A percentile compares a stretch with the other conserved stretches of the same genome.
These are phyloP conservation scores for Neurospora sp. DNA, from an alignment of 495 filamentous ascomycete species.

Conservation along the genomic window DNA sequence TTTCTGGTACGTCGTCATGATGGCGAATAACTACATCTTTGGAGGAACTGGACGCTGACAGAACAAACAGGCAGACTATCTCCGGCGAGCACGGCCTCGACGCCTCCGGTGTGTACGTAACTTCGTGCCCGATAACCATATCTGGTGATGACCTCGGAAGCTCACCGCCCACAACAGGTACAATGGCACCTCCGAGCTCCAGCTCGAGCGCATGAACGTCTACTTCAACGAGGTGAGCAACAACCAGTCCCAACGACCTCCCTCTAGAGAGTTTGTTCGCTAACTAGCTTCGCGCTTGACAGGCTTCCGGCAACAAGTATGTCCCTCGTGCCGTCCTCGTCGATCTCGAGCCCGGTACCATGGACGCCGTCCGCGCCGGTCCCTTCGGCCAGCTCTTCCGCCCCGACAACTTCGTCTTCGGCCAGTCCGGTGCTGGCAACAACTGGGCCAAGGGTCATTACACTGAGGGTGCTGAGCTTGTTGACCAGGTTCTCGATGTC, in stretches of 20 bases:
- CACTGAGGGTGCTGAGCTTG: conserved; percentile 98
- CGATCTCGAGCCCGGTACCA: conserved; percentile 96
- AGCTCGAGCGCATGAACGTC: conserved; percentile 99
- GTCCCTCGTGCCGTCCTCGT: conserved; percentile 98
- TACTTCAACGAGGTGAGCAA: conserved; percentile 96
- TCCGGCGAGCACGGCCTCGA: conserved; percentile 99
- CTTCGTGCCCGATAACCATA: not conserved
- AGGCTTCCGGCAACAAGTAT: conserved; percentile 97
- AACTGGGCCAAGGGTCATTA: conserved; percentile 99
- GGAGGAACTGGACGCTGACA: conserved; percentile 8
- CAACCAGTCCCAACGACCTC: not conserved
- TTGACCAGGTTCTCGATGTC: conserved; percentile 96
- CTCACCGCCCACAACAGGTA: conserved; percentile 53
- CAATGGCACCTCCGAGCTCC: conserved; percentile 95
- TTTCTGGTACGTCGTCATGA: conserved; percentile 59
- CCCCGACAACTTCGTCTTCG: conserved; percentile 99
- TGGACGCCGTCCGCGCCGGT: conserved; percentile 98
- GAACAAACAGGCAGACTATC: conserved; percentile 59
- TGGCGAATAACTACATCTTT: not conserved
- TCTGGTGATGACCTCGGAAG: conserved; percentile 1
- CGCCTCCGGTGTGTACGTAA: conserved; percentile 62
- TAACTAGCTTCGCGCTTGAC: not conserved
- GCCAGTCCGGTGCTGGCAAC: conserved; percentile 99
- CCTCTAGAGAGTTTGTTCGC: not conserved
- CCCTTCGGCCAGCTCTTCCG: conserved; percentile 99